phyloP scores from a whole-genome alignment of 2,329 filamentous ascomycete species.

The Chlorencoelia australis region DNA sequence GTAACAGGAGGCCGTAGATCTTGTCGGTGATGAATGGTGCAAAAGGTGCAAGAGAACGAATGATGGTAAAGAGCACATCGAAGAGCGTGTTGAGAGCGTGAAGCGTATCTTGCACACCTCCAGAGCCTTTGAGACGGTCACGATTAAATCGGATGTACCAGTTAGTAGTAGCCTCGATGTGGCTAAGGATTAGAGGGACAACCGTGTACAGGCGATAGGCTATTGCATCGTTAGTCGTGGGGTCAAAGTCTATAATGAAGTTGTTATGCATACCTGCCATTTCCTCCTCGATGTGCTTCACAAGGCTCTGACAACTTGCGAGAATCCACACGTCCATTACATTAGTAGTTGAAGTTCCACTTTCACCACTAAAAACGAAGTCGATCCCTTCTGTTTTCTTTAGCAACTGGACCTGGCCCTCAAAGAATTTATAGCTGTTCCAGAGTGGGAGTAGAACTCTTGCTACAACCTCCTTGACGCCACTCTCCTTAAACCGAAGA shows the following conservation, averaged over 20 bases:
- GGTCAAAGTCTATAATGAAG: not conserved
- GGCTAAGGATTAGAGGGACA: slow-evolving; percentile 68
- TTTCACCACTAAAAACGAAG: slow-evolving; percentile 67
- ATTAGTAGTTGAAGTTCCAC: slow-evolving; percentile 70
- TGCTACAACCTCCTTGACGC: slow-evolving; percentile 89
- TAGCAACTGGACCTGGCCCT: slow-evolving; percentile 72
- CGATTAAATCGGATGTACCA: slow-evolving; percentile 98
- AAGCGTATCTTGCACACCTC: slow-evolving; percentile 73
- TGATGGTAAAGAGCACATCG: slow-evolving; percentile 83
- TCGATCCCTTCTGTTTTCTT: slow-evolving; percentile 77
- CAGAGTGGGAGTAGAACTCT: slow-evolving; percentile 85
- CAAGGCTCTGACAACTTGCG: slow-evolving; percentile 80
- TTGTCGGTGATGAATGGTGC: slow-evolving; percentile 92
- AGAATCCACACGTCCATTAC: slow-evolving; percentile 97
- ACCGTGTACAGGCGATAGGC: slow-evolving; percentile 81
- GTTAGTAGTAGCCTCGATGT: slow-evolving; percentile 95
- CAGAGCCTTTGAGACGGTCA: slow-evolving; percentile 81
- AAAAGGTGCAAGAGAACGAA: slow-evolving; percentile 83
- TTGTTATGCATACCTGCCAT: slow-evolving; percentile 55
- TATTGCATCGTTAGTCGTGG: slow-evolving; percentile 19
- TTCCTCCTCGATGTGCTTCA: slow-evolving; percentile 86
- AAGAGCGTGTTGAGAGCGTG: slow-evolving; percentile 92
- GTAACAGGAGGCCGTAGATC: slow-evolving; percentile 77
- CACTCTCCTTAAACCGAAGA: slow-evolving; percentile 79
- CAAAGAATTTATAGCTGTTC: slow-evolving; percentile 97